phyloP scores from a whole-genome alignment of 306 rosid genomes.

The Cotoneaster glaucophyllus region DNA sequence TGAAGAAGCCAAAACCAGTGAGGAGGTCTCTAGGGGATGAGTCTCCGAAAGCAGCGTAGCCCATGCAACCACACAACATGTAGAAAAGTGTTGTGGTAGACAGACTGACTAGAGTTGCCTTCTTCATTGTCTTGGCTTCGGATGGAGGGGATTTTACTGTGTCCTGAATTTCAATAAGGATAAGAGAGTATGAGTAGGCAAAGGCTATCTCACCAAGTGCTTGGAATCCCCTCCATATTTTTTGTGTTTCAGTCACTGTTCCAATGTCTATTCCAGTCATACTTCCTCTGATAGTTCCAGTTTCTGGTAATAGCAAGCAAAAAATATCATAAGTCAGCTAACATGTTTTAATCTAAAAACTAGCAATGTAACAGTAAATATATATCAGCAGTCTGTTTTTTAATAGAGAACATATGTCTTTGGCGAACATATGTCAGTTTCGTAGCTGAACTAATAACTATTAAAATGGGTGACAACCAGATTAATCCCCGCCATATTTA shows the following conservation, averaged over 20 bases:
- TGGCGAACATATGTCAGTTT: no score
- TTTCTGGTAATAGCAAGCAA: constrained; percentile 4
- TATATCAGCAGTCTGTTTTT: no score
- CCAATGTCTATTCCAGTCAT: constrained; percentile 26
- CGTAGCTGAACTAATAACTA: no score
- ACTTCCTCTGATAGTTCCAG: constrained; percentile 22
- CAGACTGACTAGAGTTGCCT: constrained; percentile 14
- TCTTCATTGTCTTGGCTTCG: no score
- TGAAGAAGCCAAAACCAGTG: constrained; percentile 77
- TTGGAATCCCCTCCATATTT: constrained; percentile 37
- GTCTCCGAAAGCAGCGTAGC: constrained; percentile 87
- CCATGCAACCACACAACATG: constrained; percentile 71
- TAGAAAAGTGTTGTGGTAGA: constrained; percentile 62
- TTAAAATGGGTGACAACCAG: no score
- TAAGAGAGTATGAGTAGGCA: constrained; percentile 29
- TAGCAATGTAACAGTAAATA: background rate
- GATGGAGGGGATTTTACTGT: no score
- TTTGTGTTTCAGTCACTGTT: constrained; percentile 10
- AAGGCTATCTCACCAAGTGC: constrained; percentile 40
- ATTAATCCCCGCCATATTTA: no score
- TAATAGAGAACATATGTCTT: no score
- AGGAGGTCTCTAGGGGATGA: constrained; percentile 70
- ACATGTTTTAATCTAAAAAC: background rate
- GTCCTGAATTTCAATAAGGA: constrained; percentile 25
- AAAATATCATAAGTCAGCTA: background rate